A percentile compares a stretch with the other conserved stretches of the same genome.
Conservation (phyloP, 2,329 filamentous ascomycete species). For the Trichoderma guizhouense region DNA sequence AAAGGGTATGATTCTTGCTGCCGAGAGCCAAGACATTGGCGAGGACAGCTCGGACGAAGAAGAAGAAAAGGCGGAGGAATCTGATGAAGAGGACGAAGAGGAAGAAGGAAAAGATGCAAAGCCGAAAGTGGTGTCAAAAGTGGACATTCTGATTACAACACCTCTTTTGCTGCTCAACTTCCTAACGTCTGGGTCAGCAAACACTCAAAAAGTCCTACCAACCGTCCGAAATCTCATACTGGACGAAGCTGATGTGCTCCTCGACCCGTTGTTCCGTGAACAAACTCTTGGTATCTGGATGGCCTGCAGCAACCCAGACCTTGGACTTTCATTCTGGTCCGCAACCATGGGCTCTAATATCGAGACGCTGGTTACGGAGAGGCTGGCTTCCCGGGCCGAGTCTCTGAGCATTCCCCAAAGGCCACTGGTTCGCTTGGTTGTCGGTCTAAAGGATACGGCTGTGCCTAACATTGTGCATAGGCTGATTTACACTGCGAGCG, state of each 20-base stretch:
- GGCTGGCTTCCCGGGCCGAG: constrained; percentile 54
- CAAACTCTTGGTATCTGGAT: constrained; percentile 85
- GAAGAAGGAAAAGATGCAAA: constrained; percentile 28
- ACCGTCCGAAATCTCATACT: constrained; percentile 72
- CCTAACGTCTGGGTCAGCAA: constrained; percentile 47
- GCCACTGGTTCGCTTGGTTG: constrained; percentile 76
- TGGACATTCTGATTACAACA: constrained; percentile 42
- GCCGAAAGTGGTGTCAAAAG: constrained; percentile 32
- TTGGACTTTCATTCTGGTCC: constrained; percentile 85
- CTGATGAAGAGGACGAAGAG: constrained; percentile 27
- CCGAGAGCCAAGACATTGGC: constrained; percentile 39
- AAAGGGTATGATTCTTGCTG: constrained; percentile 73
- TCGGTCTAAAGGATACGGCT: constrained; percentile 94
- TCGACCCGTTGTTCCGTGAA: constrained; percentile 85
- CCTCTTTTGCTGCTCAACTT: constrained; percentile 70
- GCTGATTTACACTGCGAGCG: constrained; percentile 85
- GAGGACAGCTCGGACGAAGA: constrained; percentile 40
- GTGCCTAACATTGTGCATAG: constrained; percentile 89
- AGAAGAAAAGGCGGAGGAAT: constrained; percentile 35
- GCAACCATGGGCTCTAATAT: constrained; percentile 95
- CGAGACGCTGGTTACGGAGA: constrained; percentile 71
- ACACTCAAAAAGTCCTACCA: constrained; percentile 53
- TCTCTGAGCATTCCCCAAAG: constrained; percentile 36
- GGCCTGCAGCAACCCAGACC: constrained; percentile 65
- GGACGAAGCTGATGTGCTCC: constrained; percentile 91